Base-by-base conservation (phyloP, 768 basidiomycete genomes). In the Hericium erinaceus region DNA sequence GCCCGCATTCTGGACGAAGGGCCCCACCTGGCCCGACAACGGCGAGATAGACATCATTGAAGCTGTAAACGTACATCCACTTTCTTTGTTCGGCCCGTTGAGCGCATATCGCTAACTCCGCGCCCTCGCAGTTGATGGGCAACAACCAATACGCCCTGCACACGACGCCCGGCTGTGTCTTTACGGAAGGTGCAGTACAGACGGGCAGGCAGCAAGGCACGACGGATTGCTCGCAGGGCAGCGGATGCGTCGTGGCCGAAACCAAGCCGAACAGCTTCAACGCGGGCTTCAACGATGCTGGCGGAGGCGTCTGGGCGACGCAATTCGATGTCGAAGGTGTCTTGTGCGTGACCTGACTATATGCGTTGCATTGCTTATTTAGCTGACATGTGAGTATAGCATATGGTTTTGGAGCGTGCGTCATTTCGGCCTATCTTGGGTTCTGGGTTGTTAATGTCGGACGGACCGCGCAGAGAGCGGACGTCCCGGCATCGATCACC, bases 291-390 rank as follows among this genome's bases (percentile, higher is more conserved):
- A 74, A 74, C 7, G 55, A 67, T 3, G 75, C 72, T 2, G 81
- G 82, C n/a, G 83, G 83, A 6, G 83, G 83, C 4, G 81, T 84
- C 1, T 92, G 75, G 69, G 86, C 86, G 2, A 77, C 84, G 3
- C 85, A 87, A 63, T 83, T 87, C 60, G 87, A 87, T 52, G 72
- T 75, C 6, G 67, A 76, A 1, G 85, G 80, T 18, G 73, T 81
- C 40, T 78, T 67, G 74, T 77, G 61, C 66, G 77, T 64, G 41
- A 39, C 13, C 15, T 16, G 20, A 16, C 28, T 24, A 4, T 24
- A 51, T 51, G 16, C 49, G 22, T 22, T 12, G 24, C 13, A 22
- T 20, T 28, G 49, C 16, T 22, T n/a, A 15, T 1, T 8, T 22
- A 9, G 22, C 48, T 13, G 7, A 9, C 20, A 8, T 15, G 55